Evolutionary conservation across 768 basidiomycete genomes (phyloP), one percentile per base, ranked within the genome.

Genomic region (Sutorius australiensis): DNA sequence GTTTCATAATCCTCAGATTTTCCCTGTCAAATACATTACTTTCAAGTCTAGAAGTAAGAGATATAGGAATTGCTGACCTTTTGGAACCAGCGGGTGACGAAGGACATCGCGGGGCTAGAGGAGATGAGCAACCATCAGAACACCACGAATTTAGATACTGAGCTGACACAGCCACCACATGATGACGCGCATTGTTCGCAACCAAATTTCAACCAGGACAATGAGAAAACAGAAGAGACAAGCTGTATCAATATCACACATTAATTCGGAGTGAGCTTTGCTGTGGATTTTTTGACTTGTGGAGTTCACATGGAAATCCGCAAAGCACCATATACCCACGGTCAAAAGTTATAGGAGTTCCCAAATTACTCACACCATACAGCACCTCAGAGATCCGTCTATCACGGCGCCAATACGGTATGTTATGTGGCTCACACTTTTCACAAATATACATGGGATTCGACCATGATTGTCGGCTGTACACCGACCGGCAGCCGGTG

Each of bases 1-100:
- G 83, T 77, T 63, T 91, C 89, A 65, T 87, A 91, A 73, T 94
- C 86, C 60, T 90, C 87, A 16, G 65, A 48, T 0, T 52, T 33
- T 28, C 45, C 48, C 68, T 69, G 43, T 39, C 11, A 8, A 21
- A 40, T 34, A 17, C 14, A 34, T 27, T n/a, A 3, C 13, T 21
- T 30, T 8, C 32, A 16, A 52, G 27, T 11, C 17, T 7, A 19
- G 7, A 21, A 13, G 45, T 1, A n/a, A 9, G 46, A 39, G 14
- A 31, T 24, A 10, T 28, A 3, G 36, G 6, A 6, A 13, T 24
- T 39, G 28, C 55, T 44, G 50, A 66, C 68, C 69, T 64, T 64
- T 49, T 51, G 59, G 54, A 69, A 64, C 64, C 68, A 68, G 27
- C 54, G 55, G 16, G 54, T 50, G 54, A 69, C 48, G 61, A 70